A percentile compares a stretch with the other conserved stretches of the same genome.
phyloP scores from a whole-genome alignment of 2,329 filamentous ascomycete species.

The Ceratocystis papillata region DNA sequence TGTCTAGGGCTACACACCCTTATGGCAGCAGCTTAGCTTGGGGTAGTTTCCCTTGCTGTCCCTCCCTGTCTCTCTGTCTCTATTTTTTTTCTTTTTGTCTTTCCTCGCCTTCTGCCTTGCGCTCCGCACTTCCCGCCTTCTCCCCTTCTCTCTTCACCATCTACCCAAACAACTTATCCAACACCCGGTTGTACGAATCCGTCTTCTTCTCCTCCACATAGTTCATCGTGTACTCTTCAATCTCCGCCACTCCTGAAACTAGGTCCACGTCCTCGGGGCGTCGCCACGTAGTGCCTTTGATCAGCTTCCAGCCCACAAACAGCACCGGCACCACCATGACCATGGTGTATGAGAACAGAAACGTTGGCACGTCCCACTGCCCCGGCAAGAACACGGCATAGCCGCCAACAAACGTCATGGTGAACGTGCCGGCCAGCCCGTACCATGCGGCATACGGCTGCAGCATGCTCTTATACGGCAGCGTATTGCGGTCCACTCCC shows the following conservation, averaged over 20 bases:
- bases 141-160: constrained; percentile 29
- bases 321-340: constrained; percentile 59
- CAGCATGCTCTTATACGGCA: constrained; percentile 59
- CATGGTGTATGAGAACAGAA: constrained; percentile 69
- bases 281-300: constrained; percentile 47
- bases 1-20: too few relatives aligned
- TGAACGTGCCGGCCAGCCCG: constrained; percentile 49
- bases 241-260: constrained; percentile 49
- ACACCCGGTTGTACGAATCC: constrained; percentile 40
- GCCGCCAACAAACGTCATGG: constrained; percentile 66
- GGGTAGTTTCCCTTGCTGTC: too few relatives aligned
- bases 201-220: constrained; percentile 37
- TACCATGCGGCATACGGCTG: constrained; percentile 66
- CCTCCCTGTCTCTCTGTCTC: too few relatives aligned
- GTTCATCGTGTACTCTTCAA: constrained; percentile 56
- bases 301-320: constrained; percentile 60
- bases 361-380: constrained; percentile 55
- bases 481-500: constrained; percentile 51
- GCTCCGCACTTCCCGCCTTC: neutral
- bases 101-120: too few relatives aligned
- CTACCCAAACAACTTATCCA: constrained; percentile 48
- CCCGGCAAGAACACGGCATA: constrained; percentile 63
- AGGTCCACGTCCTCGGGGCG: constrained; percentile 51
- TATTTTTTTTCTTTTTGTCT: too few relatives aligned
- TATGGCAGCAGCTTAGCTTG: too few relatives aligned